These are phyloP conservation scores for Aspergillus eucalypticola DNA, from an alignment of 2,329 filamentous ascomycete species.

Conservation along the genomic window DNA sequence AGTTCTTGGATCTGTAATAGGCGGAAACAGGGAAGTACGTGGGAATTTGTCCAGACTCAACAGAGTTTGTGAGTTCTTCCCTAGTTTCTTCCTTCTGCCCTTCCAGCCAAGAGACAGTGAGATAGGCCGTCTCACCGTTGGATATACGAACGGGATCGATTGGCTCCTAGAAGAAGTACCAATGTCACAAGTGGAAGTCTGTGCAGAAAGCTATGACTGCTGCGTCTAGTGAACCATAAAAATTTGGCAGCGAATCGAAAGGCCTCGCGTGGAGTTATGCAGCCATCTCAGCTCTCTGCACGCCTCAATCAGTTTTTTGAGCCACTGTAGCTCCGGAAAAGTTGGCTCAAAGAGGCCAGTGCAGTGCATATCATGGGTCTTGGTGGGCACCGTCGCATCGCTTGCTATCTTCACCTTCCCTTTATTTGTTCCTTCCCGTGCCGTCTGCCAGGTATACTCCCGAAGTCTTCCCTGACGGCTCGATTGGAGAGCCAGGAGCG, in stretches of 20 bases:
- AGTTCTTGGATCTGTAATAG: background rate
- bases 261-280: background rate
- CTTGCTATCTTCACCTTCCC: background rate
- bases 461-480: background rate
- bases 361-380: slow-evolving; percentile 1
- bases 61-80: background rate
- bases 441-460: background rate
- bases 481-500: background rate
- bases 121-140: background rate
- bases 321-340: background rate
- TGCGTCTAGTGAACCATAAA: background rate
- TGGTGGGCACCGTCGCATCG: background rate
- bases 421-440: background rate
- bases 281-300: background rate
- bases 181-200: background rate
- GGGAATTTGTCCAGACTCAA: background rate
- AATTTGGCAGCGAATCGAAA: background rate
- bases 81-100: background rate
- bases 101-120: background rate
- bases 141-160: background rate
- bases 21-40: background rate
- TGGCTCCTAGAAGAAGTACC: background rate
- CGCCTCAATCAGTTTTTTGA: background rate
- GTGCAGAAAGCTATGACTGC: background rate
- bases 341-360: background rate